Conservation (phyloP, 345 rosid species). For the Brassica carinata region DNA sequence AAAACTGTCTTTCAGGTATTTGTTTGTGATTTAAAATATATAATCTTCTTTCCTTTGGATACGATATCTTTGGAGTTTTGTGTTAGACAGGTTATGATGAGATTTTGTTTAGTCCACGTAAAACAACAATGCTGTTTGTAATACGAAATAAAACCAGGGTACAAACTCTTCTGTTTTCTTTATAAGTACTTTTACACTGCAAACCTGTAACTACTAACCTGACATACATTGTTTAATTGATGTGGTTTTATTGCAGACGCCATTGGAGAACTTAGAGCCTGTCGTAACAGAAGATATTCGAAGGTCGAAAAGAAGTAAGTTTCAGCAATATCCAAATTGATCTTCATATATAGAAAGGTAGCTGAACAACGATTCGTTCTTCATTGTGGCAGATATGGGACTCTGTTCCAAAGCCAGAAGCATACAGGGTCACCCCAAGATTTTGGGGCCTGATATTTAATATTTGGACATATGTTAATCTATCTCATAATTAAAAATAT, state of each 20-base stretch:
- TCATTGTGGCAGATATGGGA: conserved; percentile 85
- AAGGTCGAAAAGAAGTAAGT: conserved; percentile 48
- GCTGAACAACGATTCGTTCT: conserved; percentile 15
- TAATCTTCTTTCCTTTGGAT: too few species aligned
- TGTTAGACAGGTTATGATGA: conserved; percentile 85
- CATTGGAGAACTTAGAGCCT: conserved; percentile 89
- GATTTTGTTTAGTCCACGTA: conserved; percentile 90
- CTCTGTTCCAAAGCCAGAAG: conserved; percentile 87
- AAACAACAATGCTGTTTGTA: conserved; percentile 93
- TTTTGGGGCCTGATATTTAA: too few species aligned
- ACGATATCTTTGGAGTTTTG: conserved; percentile 23
- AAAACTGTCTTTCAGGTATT: conserved; percentile 96
- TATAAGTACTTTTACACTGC: conserved; percentile 2
- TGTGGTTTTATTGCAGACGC: conserved; percentile 61
- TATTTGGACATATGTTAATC: too few species aligned
- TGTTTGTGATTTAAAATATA: not conserved
- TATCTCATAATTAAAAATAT: too few species aligned
- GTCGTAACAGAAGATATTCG: conserved; percentile 91
- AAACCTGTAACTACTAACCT: too few species aligned
- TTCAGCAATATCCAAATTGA: conserved; percentile 1
- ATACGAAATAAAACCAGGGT: conserved; percentile 97
- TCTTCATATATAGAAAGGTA: conserved; percentile 7
- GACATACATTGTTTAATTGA: not conserved
- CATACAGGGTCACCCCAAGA: conserved; percentile 40
- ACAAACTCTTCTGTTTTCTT: conserved; percentile 20